Evolutionary conservation across 352 stramenopile genomes (phyloP).

Genomic region (Pythium coloratum): DNA sequence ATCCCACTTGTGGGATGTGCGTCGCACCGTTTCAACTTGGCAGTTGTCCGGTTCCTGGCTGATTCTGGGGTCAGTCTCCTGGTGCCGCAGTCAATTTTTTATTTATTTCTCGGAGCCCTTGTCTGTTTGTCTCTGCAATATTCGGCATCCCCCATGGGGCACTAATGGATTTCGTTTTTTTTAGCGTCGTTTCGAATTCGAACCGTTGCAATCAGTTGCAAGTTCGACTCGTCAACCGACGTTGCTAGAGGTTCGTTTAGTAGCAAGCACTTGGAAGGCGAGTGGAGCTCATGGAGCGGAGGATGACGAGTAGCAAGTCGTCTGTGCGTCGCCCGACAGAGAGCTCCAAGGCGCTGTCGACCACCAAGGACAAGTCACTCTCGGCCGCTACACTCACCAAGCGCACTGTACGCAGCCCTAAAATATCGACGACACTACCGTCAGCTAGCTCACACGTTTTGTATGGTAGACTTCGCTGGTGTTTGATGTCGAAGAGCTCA

Average conservation of each 20-base stretch:
- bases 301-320: conserved; percentile 15
- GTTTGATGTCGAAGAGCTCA: conserved; percentile 54
- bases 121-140: no score
- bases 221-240: not conserved
- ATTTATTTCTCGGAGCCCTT: no score
- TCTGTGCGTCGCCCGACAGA: conserved; percentile 38
- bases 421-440: not conserved
- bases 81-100: no score
- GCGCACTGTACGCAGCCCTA: conserved; percentile 42
- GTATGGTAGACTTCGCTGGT: conserved; percentile 42
- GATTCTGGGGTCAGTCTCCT: no score
- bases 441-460: not conserved
- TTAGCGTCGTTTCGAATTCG: no score
- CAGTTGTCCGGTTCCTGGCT: no score
- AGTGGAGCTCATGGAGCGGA: conserved; percentile 10
- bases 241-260: no score
- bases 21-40: no score
- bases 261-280: no score
- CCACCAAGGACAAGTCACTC: conserved; percentile 51
- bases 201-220: not conserved
- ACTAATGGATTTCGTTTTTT: no score
- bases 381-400: conserved; percentile 58
- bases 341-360: conserved; percentile 47
- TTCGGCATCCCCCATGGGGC: no score
- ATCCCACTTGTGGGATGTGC: no score